phyloP scores from a whole-genome alignment of 2,329 filamentous ascomycete genomes.

The Claviceps cyperi region DNA sequence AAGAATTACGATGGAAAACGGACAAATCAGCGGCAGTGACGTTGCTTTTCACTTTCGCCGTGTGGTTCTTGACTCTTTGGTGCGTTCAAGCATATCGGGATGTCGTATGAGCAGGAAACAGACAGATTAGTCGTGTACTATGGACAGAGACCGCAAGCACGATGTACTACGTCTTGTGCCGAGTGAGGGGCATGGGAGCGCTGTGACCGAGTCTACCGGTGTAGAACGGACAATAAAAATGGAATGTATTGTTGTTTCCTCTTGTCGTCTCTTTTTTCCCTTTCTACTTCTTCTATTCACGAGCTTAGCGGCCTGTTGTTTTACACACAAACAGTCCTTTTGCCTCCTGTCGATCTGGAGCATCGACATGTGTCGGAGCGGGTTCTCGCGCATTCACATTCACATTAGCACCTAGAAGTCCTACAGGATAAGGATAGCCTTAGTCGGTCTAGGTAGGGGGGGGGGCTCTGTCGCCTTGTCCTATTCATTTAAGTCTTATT shows the following conservation, averaged over 20 bases:
- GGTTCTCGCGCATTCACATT: constrained; percentile 4
- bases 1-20: too few species aligned
- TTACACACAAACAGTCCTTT: background rate
- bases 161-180: constrained; percentile 6
- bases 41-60: too few species aligned
- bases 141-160: background rate
- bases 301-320: background rate
- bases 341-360: background rate
- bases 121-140: too few species aligned
- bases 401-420: background rate
- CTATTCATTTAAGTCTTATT: background rate
- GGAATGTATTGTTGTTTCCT: constrained; percentile 1
- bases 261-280: background rate
- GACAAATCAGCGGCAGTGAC: too few species aligned
- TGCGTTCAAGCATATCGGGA: too few species aligned
- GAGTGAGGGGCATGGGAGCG: background rate
- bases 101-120: too few species aligned
- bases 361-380: constrained; percentile 8
- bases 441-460: background rate
- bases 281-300: background rate
- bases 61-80: too few species aligned
- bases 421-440: background rate
- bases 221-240: background rate
- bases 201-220: background rate
- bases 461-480: background rate